phyloP scores from a whole-genome alignment of 176 grass and related monocot species.

The Oryza meyeriana region DNA sequence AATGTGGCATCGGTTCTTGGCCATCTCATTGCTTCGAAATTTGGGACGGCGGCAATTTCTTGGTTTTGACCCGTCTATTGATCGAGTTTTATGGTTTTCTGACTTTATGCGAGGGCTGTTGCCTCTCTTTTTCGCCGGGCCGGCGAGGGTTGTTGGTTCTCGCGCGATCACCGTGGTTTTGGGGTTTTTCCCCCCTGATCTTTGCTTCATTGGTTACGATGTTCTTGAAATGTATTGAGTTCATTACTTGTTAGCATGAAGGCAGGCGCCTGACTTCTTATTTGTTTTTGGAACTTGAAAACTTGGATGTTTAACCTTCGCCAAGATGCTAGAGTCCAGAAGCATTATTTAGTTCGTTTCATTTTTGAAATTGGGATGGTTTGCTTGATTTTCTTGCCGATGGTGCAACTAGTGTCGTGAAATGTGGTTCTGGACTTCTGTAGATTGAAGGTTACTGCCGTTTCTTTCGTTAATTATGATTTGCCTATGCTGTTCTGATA shows the following conservation, averaged over 20 bases:
- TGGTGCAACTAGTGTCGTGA: neutral
- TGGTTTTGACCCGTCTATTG: neutral
- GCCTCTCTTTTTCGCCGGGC: neutral
- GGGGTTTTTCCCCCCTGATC: neutral
- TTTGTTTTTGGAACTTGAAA: neutral
- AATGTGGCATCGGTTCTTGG: conserved; percentile 1
- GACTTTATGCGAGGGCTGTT: conserved; percentile 21
- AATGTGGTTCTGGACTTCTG: conserved; percentile 12
- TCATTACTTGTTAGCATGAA: neutral
- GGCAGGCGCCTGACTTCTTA: neutral
- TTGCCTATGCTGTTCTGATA: neutral
- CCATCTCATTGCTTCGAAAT: neutral
- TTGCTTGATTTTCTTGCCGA: neutral
- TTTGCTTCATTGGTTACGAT: neutral
- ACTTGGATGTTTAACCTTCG: neutral
- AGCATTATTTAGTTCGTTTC: neutral
- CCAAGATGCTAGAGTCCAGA: neutral
- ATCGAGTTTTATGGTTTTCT: conserved; percentile 10
- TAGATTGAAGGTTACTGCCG: neutral
- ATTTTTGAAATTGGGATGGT: neutral
- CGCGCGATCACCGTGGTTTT: conserved; percentile 2
- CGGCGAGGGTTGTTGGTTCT: conserved; percentile 9
- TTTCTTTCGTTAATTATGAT: neutral
- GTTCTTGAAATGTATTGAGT: neutral
- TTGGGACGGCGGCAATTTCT: neutral